These are phyloP conservation scores for Litchi chinensis DNA, from an alignment of 345 rosid genomes.

Conservation along the genomic window DNA sequence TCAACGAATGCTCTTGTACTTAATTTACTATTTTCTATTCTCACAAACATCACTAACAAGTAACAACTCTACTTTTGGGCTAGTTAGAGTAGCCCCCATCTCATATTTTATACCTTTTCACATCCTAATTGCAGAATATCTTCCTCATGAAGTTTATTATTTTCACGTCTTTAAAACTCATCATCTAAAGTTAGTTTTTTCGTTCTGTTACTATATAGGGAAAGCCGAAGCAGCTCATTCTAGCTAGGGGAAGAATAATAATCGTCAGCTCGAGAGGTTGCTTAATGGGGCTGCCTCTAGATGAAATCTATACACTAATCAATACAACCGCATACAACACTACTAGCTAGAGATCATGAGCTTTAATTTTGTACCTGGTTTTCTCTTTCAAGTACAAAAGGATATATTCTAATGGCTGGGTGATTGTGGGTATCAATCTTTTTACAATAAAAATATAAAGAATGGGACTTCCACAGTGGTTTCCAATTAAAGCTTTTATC, in stretches of 20 bases:
- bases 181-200: background rate
- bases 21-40: background rate
- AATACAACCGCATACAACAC: background rate
- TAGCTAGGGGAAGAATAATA: background rate
- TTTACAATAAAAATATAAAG: slow-evolving; percentile 30
- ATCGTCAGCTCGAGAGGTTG: slow-evolving; percentile 20
- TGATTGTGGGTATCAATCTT: slow-evolving; percentile 41
- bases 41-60: background rate
- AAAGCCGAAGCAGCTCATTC: slow-evolving; percentile 15
- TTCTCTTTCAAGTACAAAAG: slow-evolving; percentile 36
- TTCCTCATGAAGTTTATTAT: slow-evolving; percentile 23
- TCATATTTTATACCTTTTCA: background rate
- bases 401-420: slow-evolving; percentile 36
- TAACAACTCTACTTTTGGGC: background rate
- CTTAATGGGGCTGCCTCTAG: slow-evolving; percentile 15
- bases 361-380: slow-evolving; percentile 20
- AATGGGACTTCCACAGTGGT: slow-evolving; percentile 22
- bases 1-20: no score
- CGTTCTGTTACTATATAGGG: slow-evolving; percentile 16
- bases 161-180: background rate
- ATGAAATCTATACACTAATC: background rate
- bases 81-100: background rate
- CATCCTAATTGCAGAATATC: slow-evolving; percentile 10
- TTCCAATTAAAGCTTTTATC: slow-evolving; percentile 31
- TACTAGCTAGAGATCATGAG: background rate